These are phyloP conservation scores for Scheffersomyces stambukii DNA, from an alignment of 1,139 yeast genomes.

Conservation along the genomic window DNA sequence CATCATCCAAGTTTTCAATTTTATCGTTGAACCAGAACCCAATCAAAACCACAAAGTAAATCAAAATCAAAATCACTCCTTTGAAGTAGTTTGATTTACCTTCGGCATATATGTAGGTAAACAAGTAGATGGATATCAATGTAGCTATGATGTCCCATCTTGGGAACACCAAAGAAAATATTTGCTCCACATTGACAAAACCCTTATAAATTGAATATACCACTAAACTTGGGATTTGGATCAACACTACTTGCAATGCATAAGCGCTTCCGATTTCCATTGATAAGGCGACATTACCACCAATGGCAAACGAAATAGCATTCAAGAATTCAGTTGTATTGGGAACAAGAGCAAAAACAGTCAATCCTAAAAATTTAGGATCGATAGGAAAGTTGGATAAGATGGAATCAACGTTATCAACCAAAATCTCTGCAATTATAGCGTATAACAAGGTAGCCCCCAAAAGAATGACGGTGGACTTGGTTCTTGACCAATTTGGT, in stretches of 20 bases:
- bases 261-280: slow-evolving; percentile 99
- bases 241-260: slow-evolving; percentile 91
- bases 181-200: slow-evolving; percentile 35
- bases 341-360: slow-evolving; percentile 94
- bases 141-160: slow-evolving; percentile 93
- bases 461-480: slow-evolving; percentile 79
- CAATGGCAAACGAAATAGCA: slow-evolving; percentile 93
- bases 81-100: slow-evolving; percentile 96
- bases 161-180: slow-evolving; percentile 86
- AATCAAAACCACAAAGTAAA: slow-evolving; percentile 69
- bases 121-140: slow-evolving; percentile 78
- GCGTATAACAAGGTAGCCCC: slow-evolving; percentile 88
- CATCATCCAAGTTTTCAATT: slow-evolving; percentile 34
- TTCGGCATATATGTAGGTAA: slow-evolving; percentile 92
- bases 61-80: slow-evolving; percentile 81
- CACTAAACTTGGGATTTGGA: slow-evolving; percentile 90
- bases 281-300: slow-evolving; percentile 92
- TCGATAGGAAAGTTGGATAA: slow-evolving; percentile 70
- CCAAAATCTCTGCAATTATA: slow-evolving; percentile 89
- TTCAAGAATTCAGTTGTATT: slow-evolving; percentile 95
- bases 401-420: slow-evolving; percentile 90
- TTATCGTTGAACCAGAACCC: slow-evolving; percentile 74
- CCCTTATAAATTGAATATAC: slow-evolving; percentile 59
- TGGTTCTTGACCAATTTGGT: slow-evolving; percentile 91
- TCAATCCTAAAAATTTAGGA: slow-evolving; percentile 88